These are phyloP conservation scores for Hordeum pubiflorum DNA, from an alignment of 202 grass and related monocot species.

Conservation along the genomic window DNA sequence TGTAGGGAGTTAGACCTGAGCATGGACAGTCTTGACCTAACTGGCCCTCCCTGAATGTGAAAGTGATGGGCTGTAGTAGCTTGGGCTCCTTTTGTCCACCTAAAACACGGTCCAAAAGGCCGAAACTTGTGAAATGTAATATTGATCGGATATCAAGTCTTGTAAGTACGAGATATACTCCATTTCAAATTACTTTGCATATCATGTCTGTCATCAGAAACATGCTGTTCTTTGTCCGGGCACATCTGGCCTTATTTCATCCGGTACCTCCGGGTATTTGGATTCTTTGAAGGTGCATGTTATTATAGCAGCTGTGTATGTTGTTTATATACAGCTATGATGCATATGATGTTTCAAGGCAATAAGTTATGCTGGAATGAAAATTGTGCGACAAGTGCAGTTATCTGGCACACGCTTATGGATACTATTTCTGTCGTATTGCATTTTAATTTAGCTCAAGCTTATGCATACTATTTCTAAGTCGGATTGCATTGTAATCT, in stretches of 20 bases:
- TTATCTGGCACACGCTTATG: no score
- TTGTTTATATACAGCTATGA: no score
- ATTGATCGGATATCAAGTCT: neutral
- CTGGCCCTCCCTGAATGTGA: neutral
- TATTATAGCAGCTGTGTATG: neutral
- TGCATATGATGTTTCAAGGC: no score
- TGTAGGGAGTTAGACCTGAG: neutral
- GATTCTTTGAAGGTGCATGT: neutral
- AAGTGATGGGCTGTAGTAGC: neutral
- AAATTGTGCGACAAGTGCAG: no score
- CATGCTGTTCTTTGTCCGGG: neutral
- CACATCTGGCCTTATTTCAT: neutral
- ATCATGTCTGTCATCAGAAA: neutral
- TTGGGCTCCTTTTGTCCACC: neutral
- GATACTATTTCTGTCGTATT: neutral
- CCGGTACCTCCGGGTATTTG: neutral
- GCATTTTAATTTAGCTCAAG: neutral
- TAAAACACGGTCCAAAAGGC: neutral
- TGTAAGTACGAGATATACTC: neutral
- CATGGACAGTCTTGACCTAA: no score
- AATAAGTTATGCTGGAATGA: no score
- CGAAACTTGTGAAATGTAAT: neutral
- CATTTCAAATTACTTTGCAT: neutral
- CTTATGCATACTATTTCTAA: neutral
- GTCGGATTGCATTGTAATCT: neutral